Percentiles rank a stretch among this genome's conserved stretches.
Conservation (phyloP, 352 stramenopile species). For the Sclerospora graminicola region DNA sequence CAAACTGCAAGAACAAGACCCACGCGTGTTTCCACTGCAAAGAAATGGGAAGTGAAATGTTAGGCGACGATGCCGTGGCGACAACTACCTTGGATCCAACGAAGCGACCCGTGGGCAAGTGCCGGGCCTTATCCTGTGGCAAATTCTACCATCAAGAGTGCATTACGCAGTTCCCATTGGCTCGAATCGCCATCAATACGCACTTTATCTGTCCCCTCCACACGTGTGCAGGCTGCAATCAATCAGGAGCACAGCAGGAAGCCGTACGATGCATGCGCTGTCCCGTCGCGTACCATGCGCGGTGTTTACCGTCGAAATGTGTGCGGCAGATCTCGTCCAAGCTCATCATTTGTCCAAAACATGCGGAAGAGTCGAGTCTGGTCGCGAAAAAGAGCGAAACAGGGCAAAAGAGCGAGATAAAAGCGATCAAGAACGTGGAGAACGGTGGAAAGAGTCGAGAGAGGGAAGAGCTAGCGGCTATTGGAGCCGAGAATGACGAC, state of each 20-base stretch:
- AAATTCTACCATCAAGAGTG: constrained; percentile 82
- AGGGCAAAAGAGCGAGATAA: no score
- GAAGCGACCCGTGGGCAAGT: constrained; percentile 48
- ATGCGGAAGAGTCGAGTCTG: constrained; percentile 5
- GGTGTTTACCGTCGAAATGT: constrained; percentile 51
- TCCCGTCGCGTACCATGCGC: constrained; percentile 70
- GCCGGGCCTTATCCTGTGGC: constrained; percentile 67
- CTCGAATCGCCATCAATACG: constrained; percentile 58
- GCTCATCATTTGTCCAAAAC: constrained; percentile 68
- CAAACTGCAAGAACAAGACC: constrained; percentile 35
- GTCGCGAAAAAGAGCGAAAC: background rate
- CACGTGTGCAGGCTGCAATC: constrained; percentile 65
- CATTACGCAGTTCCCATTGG: constrained; percentile 68
- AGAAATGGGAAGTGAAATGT: constrained; percentile 22
- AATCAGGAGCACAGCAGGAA: constrained; percentile 70
- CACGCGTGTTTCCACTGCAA: constrained; percentile 84
- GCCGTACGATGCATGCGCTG: constrained; percentile 72
- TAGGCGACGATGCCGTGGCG: constrained; percentile 6
- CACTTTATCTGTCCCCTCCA: constrained; percentile 83
- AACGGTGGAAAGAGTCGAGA: background rate
- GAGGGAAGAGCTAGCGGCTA: no score
- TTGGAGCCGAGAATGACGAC: constrained; percentile 23
- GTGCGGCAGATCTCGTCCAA: constrained; percentile 50
- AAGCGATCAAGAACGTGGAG: background rate
- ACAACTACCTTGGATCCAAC: background rate